phyloP scores from a whole-genome alignment of 306 rosid genomes.

The Corylus avellana region DNA sequence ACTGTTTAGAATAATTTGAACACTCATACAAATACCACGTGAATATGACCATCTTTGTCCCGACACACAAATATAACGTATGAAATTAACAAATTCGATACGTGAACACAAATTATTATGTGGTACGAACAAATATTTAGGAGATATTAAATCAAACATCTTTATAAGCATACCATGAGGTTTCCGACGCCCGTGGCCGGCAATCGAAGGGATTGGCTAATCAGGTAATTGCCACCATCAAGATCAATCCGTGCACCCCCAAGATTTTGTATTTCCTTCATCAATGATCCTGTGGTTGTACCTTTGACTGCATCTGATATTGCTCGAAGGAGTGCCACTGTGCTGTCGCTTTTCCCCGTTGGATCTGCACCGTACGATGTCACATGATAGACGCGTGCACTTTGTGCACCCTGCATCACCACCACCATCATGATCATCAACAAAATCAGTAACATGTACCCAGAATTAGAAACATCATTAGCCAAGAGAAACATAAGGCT shows the following conservation, averaged over 20 bases:
- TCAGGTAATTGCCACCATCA: slow-evolving; percentile 75
- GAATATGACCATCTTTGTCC: not conserved
- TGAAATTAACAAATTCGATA: too few relatives aligned
- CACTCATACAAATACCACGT: not conserved
- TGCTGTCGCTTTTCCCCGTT: slow-evolving; percentile 72
- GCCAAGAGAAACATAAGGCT: not conserved
- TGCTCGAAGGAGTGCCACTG: slow-evolving; percentile 60
- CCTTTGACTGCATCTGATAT: slow-evolving; percentile 58
- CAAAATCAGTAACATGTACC: not conserved
- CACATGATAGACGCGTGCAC: slow-evolving; percentile 51
- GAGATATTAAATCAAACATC: not conserved
- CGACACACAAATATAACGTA: too few relatives aligned
- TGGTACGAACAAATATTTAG: slow-evolving; percentile 4
- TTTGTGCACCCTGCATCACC: slow-evolving; percentile 46
- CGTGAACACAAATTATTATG: not conserved
- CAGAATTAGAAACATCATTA: not conserved
- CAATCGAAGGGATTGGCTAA: slow-evolving; percentile 54
- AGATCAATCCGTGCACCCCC: slow-evolving; percentile 76
- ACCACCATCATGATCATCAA: not conserved
- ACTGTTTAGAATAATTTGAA: slow-evolving; percentile 9
- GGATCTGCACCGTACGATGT: slow-evolving; percentile 90
- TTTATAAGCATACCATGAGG: slow-evolving; percentile 57
- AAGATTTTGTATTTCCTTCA: slow-evolving; percentile 61
- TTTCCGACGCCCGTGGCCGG: slow-evolving; percentile 71
- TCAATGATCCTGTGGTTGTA: slow-evolving; percentile 44